Evolutionary conservation across 148 eudicot species (phyloP).

Genomic region (Amaranthus palmeri): DNA sequence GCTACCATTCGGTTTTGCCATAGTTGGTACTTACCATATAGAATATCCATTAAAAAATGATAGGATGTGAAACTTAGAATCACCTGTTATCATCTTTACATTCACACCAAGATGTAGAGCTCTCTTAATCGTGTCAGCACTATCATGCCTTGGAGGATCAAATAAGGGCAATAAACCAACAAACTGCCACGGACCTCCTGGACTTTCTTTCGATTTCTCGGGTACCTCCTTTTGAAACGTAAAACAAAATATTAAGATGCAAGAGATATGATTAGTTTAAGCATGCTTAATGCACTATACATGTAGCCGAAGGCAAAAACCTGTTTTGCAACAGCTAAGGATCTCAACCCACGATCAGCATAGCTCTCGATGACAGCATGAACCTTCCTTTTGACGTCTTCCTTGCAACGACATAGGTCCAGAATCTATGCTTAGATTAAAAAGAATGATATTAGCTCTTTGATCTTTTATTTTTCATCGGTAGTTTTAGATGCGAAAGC

Average conservation of each 20-base stretch:
- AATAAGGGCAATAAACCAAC: constrained; percentile 52
- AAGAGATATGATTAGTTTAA: neutral
- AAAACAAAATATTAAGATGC: neutral
- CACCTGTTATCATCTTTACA: constrained; percentile 60
- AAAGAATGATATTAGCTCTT: constrained; percentile 5
- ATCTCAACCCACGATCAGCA: constrained; percentile 76
- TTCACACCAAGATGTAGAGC: constrained; percentile 53
- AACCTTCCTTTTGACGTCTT: constrained; percentile 47
- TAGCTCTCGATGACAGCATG: constrained; percentile 57
- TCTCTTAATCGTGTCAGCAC: constrained; percentile 51
- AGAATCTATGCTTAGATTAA: constrained; percentile 29
- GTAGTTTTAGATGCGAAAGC: neutral
- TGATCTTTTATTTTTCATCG: neutral
- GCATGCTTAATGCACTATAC: neutral
- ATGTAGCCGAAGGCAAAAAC: constrained; percentile 19
- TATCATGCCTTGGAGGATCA: constrained; percentile 61
- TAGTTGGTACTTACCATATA: no score
- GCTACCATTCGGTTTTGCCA: no score
- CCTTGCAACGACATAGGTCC: constrained; percentile 43
- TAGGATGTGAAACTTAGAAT: neutral
- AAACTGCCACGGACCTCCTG: constrained; percentile 54
- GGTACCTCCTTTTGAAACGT: constrained; percentile 51
- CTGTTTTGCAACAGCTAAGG: constrained; percentile 71
- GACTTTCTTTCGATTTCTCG: constrained; percentile 49
- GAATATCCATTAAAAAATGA: neutral